Evolutionary conservation across 495 filamentous ascomycete species (phyloP).

Genomic region (Talaromyces wortmannii): DNA sequence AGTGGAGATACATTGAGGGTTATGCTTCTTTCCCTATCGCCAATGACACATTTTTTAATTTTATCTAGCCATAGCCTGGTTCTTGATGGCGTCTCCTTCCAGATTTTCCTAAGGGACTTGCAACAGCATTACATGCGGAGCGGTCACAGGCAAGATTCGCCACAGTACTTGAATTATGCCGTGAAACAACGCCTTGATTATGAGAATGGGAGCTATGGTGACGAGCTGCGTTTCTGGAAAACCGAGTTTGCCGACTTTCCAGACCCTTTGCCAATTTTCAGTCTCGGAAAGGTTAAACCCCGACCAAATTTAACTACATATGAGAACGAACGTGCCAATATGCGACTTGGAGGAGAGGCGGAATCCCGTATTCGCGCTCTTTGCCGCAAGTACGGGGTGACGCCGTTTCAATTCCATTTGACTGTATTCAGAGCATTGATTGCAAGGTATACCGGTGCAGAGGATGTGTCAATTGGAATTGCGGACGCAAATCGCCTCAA

Average conservation of each 20-base stretch:
- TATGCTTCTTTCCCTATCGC: slow-evolving; percentile 12
- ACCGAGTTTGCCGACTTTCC: slow-evolving; percentile 16
- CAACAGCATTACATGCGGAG: neutral
- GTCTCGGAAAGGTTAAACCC: neutral
- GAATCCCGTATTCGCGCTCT: slow-evolving; percentile 11
- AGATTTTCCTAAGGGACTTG: slow-evolving; percentile 10
- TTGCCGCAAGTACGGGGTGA: slow-evolving; percentile 14
- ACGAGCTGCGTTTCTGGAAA: slow-evolving; percentile 23
- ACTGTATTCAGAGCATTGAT: slow-evolving; percentile 26
- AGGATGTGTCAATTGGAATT: slow-evolving; percentile 36
- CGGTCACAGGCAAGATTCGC: neutral
- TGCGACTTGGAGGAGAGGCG: neutral
- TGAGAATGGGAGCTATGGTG: neutral
- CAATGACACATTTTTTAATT: slow-evolving; percentile 9
- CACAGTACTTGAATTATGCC: neutral
- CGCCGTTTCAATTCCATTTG: slow-evolving; percentile 38
- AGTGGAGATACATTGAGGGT: slow-evolving; percentile 21
- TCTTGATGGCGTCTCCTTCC: slow-evolving; percentile 11
- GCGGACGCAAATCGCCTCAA: slow-evolving; percentile 31
- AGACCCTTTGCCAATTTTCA: slow-evolving; percentile 26
- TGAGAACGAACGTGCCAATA: slow-evolving; percentile 6
- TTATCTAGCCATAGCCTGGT: neutral
- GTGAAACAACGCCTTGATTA: neutral
- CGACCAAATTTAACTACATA: slow-evolving; percentile 10
- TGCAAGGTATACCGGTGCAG: slow-evolving; percentile 9